A percentile compares a stretch with the other conserved stretches of the same genome.
phyloP scores from a whole-genome alignment of 306 rosid species.

The Myrica gale region DNA sequence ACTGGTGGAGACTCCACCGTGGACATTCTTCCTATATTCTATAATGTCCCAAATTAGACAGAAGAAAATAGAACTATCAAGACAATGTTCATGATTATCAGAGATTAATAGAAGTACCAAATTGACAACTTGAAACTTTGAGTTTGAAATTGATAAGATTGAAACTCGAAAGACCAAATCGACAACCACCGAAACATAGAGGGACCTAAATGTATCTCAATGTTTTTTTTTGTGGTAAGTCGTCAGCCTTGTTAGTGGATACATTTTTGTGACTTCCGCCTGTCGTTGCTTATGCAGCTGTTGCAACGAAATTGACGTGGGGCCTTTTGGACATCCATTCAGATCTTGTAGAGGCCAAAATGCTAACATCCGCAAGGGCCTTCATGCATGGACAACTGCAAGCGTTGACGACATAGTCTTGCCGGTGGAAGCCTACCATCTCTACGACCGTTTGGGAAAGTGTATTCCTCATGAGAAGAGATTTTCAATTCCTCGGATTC shows the following conservation, averaged over 20 bases:
- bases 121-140: neutral
- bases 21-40: neutral
- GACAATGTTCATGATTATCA: too few species aligned
- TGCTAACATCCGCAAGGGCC: slow-evolving; percentile 58
- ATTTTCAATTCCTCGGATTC: slow-evolving; percentile 72
- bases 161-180: neutral
- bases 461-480: slow-evolving; percentile 76
- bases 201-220: neutral
- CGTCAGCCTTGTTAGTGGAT: neutral
- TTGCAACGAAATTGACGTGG: slow-evolving; percentile 92
- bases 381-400: slow-evolving; percentile 76
- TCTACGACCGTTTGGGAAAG: slow-evolving; percentile 71
- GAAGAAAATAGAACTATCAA: too few species aligned
- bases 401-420: slow-evolving; percentile 69
- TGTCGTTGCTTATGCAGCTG: slow-evolving; percentile 50
- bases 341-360: slow-evolving; percentile 73
- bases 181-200: neutral
- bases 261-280: slow-evolving; percentile 16
- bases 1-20: neutral
- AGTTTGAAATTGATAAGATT: neutral
- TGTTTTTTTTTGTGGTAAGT: too few species aligned
- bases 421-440: slow-evolving; percentile 82
- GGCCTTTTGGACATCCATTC: slow-evolving; percentile 93
- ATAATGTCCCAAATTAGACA: too few species aligned
- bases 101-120: neutral